These are phyloP conservation scores for Hypseocharis bilobata DNA, from an alignment of 441 rosid genomes.

Conservation along the genomic window DNA sequence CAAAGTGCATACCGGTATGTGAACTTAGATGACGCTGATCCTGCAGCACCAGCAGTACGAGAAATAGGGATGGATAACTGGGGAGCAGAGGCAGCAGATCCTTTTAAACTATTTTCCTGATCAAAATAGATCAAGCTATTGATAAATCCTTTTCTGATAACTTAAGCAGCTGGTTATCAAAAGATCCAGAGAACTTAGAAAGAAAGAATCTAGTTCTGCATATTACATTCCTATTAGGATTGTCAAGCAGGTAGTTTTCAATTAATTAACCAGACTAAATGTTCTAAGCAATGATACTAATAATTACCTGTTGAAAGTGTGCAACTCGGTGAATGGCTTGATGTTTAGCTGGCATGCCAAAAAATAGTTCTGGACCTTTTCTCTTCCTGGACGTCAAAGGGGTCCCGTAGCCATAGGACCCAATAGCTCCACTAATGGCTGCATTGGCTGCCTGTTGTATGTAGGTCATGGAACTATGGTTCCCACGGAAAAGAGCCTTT, in stretches of 20 bases:
- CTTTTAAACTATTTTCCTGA: slow-evolving; percentile 32
- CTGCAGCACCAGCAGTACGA: slow-evolving; percentile 27
- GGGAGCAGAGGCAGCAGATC: slow-evolving; percentile 23
- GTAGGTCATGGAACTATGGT: slow-evolving; percentile 32
- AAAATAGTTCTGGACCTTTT: slow-evolving; percentile 38
- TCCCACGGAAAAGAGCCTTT: slow-evolving; percentile 57
- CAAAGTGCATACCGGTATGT: slow-evolving; percentile 42
- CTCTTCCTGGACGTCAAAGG: slow-evolving; percentile 43
- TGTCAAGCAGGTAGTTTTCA: no score
- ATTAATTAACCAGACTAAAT: no score
- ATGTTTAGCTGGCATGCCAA: slow-evolving; percentile 29
- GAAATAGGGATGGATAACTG: slow-evolving; percentile 27
- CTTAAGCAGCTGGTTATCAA: background rate
- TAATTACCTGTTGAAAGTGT: slow-evolving; percentile 41
- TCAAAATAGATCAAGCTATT: slow-evolving; percentile 1
- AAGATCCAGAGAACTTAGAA: background rate
- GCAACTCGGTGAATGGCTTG: slow-evolving; percentile 21
- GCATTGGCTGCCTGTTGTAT: slow-evolving; percentile 46
- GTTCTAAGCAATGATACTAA: no score
- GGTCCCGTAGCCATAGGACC: slow-evolving; percentile 43
- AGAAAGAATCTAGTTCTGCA: background rate
- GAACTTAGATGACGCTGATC: slow-evolving; percentile 33
- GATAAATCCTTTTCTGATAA: background rate
- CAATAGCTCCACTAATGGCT: slow-evolving; percentile 41
- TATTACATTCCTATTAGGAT: no score